Base-by-base conservation (phyloP, 139 green algal species). In the Ettlia oleoabundans region DNA sequence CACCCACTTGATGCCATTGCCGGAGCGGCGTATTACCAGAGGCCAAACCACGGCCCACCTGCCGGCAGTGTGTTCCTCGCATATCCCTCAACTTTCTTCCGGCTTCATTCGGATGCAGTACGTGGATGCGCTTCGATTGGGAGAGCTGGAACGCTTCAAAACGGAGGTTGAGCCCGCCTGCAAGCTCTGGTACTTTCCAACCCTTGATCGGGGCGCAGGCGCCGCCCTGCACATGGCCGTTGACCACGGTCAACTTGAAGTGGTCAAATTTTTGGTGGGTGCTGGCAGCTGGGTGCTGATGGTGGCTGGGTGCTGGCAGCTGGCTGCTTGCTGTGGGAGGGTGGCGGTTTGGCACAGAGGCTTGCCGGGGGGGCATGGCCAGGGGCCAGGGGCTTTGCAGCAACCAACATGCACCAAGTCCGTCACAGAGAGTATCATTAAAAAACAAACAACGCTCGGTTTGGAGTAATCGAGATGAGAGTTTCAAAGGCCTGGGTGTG, bases 191-290 rank as follows among this genome's bases (percentile, higher is more conserved):
- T 91, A 80, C 81, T 84, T 68, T 30, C 76, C 85, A 1, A 74
- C 71, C 0, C 38, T 91, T 18, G 87, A 91, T 41, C 74, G 87
- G 24, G 87, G 87, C 6, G 81, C 81, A 8, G 87, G 87, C 0
- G 62, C 87, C 7, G 35, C 71, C 41, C 84, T 91, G 32, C 87
- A 91, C 70, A 76, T 90, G 66, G 87, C 85, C 0, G 77, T 47
- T 15, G 87, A 90, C 32, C 81, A 87, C 32, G 87, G 87, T n/a
- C 80, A 84, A 62, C 62, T 90, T 53, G 42, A 24, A 6, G 78
- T 58, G 8, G 85, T 76, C 0, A 61, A 62, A 5, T 88, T 87
- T n/a, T 52, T 90, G 74, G 51, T 90, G 42, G 18, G n/a, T 77
- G 32, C 42, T 76, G 24, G 22, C 8, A n/a, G n/a, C n/a, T n/a